Evolutionary conservation across 352 stramenopile genomes (phyloP), one percentile per base, ranked within the genome.

Genomic region (Salisapilia sapeloensis): DNA sequence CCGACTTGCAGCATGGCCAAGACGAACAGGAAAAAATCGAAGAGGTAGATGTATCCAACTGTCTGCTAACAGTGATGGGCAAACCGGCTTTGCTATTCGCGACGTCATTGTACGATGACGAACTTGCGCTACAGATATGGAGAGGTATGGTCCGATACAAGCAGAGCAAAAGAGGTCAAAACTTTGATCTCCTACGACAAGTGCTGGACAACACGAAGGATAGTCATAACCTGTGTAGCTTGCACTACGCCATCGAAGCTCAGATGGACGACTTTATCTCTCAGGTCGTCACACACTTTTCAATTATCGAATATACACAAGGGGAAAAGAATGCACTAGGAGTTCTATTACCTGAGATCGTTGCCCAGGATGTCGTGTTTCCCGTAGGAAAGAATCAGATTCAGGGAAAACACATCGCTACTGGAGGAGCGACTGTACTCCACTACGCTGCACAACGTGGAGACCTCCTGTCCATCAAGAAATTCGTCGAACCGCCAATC

Each of bases 61-160:
- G 54, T 49, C 18, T 74, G 40, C 40, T 85, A 17, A 52, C 56
- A 9, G 72, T 74, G 16, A 64, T 89, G 60, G 74, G 74, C 14
- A 84, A 90, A 40, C 67, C 67, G 0, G 64, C 67, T 30, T 52
- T 90, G 20, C 45, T 83, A 12, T 90, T 86, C 32, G 67, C 71
- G 21, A 55, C 74, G 5, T 84, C 74, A 26, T 78, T 90, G 34
- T 90, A 90, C 41, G 74, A 90, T 42, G 74, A 90, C 39, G 62
- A 84, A 22, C 51, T 90, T 21, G 62, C 67, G 20, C 29, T 60
- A 19, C 37, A 76, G 21, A 57, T 85, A 43, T 82, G 66, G 63
- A 38, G 38, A 18, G 69, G 66, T 1, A 53, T 80, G 15, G 24
- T 67, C 15, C 47, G 47, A 15, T 56, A 81, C 48, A 60, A 70